Evolutionary conservation across 129 eudicot genomes (phyloP).

Genomic region (Pulicaria dysenterica): DNA sequence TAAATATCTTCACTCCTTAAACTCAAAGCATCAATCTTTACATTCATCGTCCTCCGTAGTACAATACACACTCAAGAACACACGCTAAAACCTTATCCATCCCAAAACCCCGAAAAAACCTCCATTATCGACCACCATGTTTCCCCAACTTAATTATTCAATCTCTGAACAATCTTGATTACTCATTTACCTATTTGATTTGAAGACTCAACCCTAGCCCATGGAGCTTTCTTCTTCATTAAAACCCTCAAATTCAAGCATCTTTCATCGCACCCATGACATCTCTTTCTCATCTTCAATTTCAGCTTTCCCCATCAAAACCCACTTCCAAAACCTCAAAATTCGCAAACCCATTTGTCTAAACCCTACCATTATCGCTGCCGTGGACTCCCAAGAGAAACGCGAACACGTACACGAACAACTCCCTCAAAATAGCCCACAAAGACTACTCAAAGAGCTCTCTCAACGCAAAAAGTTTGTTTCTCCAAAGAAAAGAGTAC

Average conservation of each 20-base stretch:
- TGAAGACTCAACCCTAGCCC: not conserved
- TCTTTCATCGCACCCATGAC: constrained; percentile 55
- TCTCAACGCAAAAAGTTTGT: constrained; percentile 68
- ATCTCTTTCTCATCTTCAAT: constrained; percentile 70
- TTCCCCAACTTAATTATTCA: constrained; percentile 14
- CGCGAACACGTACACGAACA: constrained; percentile 23
- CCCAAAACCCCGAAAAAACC: constrained; percentile 55
- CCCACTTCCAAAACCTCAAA: constrained; percentile 46
- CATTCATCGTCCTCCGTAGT: not conserved
- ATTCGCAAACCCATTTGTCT: constrained; percentile 30
- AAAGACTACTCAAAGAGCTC: constrained; percentile 78
- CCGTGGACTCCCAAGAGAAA: constrained; percentile 57
- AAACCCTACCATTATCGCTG: constrained; percentile 46
- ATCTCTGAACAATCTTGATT: constrained; percentile 27
- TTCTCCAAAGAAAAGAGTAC: constrained; percentile 70
- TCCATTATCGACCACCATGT: constrained; percentile 35
- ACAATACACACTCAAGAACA: not conserved
- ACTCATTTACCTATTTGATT: not conserved
- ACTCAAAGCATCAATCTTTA: not conserved
- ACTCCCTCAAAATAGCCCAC: constrained; percentile 91
- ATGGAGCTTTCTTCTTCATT: constrained; percentile 50
- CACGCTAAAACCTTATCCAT: constrained; percentile 46
- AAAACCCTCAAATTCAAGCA: constrained; percentile 43
- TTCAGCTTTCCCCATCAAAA: constrained; percentile 61
- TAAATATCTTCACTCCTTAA: not conserved